A percentile compares a stretch with the other conserved stretches of the same genome.
Evolutionary conservation across 2,329 filamentous ascomycete genomes (phyloP).

Genomic region (Fusarium solani-melongenae): DNA sequence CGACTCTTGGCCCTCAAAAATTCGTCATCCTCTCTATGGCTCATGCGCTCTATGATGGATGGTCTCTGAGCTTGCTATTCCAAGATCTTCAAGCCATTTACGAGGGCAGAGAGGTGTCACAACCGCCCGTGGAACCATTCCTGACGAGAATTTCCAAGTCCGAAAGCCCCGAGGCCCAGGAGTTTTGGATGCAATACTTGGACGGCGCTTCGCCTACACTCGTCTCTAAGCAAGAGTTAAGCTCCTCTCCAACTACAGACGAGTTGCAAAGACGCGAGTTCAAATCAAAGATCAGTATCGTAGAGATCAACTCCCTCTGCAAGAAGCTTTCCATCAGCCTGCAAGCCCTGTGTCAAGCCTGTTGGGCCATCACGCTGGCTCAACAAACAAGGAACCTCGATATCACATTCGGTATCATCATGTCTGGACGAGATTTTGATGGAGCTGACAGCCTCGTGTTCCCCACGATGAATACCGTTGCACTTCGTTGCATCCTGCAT

Average conservation of each 20-base stretch:
- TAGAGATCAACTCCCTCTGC: conserved; percentile 65
- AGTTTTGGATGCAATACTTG: conserved; percentile 80
- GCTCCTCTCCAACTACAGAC: background rate
- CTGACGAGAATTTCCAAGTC: conserved; percentile 51
- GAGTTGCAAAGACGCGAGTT: conserved; percentile 29
- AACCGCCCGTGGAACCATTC: conserved; percentile 63
- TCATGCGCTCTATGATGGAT: conserved; percentile 91
- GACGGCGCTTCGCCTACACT: conserved; percentile 58
- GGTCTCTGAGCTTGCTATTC: conserved; percentile 81
- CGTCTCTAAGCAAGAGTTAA: conserved; percentile 27
- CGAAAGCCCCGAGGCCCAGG: conserved; percentile 35
- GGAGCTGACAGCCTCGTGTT: conserved; percentile 77
- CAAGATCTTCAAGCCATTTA: conserved; percentile 77
- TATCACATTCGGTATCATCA: conserved; percentile 82
- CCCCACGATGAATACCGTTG: conserved; percentile 92
- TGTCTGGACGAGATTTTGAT: conserved; percentile 85
- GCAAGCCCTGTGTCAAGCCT: conserved; percentile 80
- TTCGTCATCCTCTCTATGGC: conserved; percentile 77
- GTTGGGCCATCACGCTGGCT: conserved; percentile 79
- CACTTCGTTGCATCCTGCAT: conserved; percentile 78
- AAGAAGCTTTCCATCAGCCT: conserved; percentile 74
- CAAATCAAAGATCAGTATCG: background rate
- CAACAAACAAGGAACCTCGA: conserved; percentile 73
- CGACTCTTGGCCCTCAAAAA: conserved; percentile 43
- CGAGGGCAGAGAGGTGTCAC: conserved; percentile 50